Evolutionary conservation across 2,329 filamentous ascomycete genomes (phyloP).

Genomic region (Apiospora hydei): DNA sequence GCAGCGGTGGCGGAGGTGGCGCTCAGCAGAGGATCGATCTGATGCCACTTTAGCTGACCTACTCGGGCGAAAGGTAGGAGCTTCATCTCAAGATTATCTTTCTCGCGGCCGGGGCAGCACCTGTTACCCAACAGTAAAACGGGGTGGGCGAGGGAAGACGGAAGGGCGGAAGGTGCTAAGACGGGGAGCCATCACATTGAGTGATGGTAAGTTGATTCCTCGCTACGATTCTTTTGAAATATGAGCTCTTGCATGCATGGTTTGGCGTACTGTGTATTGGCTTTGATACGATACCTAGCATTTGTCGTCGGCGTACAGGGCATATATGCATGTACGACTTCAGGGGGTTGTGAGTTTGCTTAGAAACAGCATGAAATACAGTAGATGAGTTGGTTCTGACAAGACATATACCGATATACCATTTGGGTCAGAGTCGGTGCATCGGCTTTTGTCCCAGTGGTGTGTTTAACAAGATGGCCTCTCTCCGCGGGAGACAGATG

Average conservation of each 20-base stretch:
- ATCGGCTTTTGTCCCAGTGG: too few species aligned
- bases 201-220: not conserved
- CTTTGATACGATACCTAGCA: constrained; percentile 21
- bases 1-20: constrained; percentile 21
- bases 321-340: not conserved
- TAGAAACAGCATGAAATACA: constrained; percentile 4
- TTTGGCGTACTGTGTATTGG: constrained; percentile 14
- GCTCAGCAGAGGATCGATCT: constrained; percentile 20
- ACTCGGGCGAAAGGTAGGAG: not conserved
- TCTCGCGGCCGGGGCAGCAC: not conserved
- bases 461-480: too few species aligned
- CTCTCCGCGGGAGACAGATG: not conserved
- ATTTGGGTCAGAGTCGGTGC: too few species aligned
- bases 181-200: not conserved
- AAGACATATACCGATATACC: too few species aligned
- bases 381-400: too few species aligned
- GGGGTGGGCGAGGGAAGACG: not conserved
- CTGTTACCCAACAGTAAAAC: not conserved
- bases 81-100: not conserved
- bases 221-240: not conserved
- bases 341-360: not conserved
- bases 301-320: constrained; percentile 12
- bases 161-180: not conserved
- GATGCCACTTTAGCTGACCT: constrained; percentile 24
- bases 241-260: constrained; percentile 14